Conservation (phyloP, 805 yeast genomes). For the Candida arabinofermentans region DNA sequence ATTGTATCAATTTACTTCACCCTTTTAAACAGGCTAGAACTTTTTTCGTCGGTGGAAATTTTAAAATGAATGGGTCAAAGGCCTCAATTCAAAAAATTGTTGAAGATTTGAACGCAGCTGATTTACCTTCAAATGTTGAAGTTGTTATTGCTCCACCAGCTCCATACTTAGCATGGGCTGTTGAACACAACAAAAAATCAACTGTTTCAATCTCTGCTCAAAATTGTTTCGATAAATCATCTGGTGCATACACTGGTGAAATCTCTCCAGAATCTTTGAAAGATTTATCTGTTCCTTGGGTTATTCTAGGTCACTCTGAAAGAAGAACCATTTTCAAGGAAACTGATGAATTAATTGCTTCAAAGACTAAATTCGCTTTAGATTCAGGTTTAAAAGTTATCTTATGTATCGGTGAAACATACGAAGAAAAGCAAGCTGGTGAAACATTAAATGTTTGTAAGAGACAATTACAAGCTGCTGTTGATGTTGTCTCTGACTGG, state of each 20-base stretch:
- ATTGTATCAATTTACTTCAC: conserved; percentile 1
- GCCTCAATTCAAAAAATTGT: conserved; percentile 80
- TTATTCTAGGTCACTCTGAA: conserved; percentile 96
- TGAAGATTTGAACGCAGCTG: conserved; percentile 74
- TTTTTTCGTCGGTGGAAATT: conserved; percentile 98
- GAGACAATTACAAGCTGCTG: conserved; percentile 87
- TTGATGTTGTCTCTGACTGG: conserved; percentile 83
- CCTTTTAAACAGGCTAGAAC: conserved; percentile 25
- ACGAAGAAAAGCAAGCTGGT: conserved; percentile 90
- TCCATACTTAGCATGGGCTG: conserved; percentile 80
- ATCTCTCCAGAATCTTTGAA: conserved; percentile 81
- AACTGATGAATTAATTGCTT: conserved; percentile 85
- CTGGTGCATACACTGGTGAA: conserved; percentile 99
- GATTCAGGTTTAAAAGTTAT: conserved; percentile 88
- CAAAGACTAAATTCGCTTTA: conserved; percentile 90
- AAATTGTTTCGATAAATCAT: conserved; percentile 79
- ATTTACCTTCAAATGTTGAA: conserved; percentile 74
- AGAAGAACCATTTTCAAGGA: conserved; percentile 94
- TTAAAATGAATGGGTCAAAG: conserved; percentile 96
- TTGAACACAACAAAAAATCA: conserved; percentile 58
- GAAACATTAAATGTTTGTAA: conserved; percentile 81
- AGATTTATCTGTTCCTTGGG: conserved; percentile 93
- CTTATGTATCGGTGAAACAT: conserved; percentile 96
- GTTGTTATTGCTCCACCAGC: conserved; percentile 97
- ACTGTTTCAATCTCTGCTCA: conserved; percentile 86